Evolutionary conservation across 352 stramenopile species (phyloP).

Genomic region (Phytophthora hibernalis): DNA sequence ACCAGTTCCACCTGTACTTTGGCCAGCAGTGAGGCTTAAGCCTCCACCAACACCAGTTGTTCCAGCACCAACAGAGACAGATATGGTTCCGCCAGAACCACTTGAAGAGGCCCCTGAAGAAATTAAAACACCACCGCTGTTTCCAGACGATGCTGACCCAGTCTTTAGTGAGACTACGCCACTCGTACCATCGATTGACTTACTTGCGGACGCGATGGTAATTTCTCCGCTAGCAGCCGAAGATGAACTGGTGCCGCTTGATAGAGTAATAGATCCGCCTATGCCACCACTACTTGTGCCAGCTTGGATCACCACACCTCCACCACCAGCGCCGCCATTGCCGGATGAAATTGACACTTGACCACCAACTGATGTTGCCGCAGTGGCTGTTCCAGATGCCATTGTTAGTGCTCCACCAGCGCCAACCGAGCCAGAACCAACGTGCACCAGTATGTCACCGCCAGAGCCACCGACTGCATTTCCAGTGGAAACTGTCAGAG

Average conservation of each 20-base stretch:
- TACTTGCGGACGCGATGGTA: slow-evolving; percentile 39
- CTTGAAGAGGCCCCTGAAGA: slow-evolving; percentile 38
- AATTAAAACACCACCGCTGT: slow-evolving; percentile 45
- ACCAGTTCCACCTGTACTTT: slow-evolving; percentile 40
- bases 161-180: slow-evolving; percentile 41
- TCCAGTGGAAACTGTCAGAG: slow-evolving; percentile 51
- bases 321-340: slow-evolving; percentile 40
- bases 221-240: slow-evolving; percentile 42
- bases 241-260: slow-evolving; percentile 45
- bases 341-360: slow-evolving; percentile 39
- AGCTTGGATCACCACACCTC: slow-evolving; percentile 34
- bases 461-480: slow-evolving; percentile 52
- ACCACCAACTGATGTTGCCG: slow-evolving; percentile 32
- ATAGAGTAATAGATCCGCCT: slow-evolving; percentile 47
- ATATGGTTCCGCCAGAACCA: slow-evolving; percentile 37
- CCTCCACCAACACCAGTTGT: slow-evolving; percentile 32
- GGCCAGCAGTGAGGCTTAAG: slow-evolving; percentile 31
- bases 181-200: slow-evolving; percentile 39
- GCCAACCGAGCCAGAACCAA: slow-evolving; percentile 53
- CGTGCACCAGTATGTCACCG: slow-evolving; percentile 51
- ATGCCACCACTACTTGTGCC: slow-evolving; percentile 31
- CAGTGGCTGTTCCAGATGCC: slow-evolving; percentile 38
- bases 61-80: slow-evolving; percentile 43
- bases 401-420: slow-evolving; percentile 49
- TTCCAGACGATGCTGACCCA: slow-evolving; percentile 38